Evolutionary conservation across 225 moss, liverwort and hornwort species (phyloP).

Genomic region (Lunularia cruciata): DNA sequence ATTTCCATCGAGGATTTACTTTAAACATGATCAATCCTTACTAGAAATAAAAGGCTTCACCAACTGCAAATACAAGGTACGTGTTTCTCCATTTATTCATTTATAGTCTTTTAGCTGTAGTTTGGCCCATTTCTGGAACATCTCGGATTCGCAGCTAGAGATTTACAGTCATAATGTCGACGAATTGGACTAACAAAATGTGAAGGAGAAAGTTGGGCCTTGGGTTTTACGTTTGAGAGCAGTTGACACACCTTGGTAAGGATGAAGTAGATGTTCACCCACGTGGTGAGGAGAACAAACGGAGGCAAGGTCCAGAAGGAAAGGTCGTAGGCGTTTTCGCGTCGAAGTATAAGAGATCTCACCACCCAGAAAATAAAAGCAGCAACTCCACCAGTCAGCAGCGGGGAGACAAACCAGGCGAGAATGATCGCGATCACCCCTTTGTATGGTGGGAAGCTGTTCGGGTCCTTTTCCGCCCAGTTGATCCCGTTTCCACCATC

Average conservation of each 20-base stretch:
- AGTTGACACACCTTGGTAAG: conserved; percentile 48
- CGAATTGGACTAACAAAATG: too few relatives aligned
- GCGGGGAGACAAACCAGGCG: conserved; percentile 68
- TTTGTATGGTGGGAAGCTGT: conserved; percentile 62
- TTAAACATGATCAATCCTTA: too few relatives aligned
- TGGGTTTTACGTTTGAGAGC: not conserved
- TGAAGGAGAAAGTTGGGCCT: too few relatives aligned
- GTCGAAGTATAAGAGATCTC: conserved; percentile 46
- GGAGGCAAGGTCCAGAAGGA: conserved; percentile 64
- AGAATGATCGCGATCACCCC: conserved; percentile 55
- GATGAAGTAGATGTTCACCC: conserved; percentile 69
- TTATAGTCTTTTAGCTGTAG: not conserved
- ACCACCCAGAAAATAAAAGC: conserved; percentile 46
- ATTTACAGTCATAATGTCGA: too few relatives aligned
- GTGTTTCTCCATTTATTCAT: not conserved
- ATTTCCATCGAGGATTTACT: too few relatives aligned
- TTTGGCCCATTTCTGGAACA: too few relatives aligned
- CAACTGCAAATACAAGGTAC: not conserved
- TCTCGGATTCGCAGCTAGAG: too few relatives aligned
- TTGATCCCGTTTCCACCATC: conserved; percentile 60
- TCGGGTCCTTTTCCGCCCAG: conserved; percentile 56
- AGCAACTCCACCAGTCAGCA: conserved; percentile 46
- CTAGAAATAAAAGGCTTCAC: too few relatives aligned
- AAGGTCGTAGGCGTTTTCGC: conserved; percentile 47
- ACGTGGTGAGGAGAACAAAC: conserved; percentile 55